Percentiles rank a stretch among this genome's conserved stretches.
These are phyloP conservation scores for Hypericum androsaemum DNA, from an alignment of 345 rosid species.

Conservation along the genomic window DNA sequence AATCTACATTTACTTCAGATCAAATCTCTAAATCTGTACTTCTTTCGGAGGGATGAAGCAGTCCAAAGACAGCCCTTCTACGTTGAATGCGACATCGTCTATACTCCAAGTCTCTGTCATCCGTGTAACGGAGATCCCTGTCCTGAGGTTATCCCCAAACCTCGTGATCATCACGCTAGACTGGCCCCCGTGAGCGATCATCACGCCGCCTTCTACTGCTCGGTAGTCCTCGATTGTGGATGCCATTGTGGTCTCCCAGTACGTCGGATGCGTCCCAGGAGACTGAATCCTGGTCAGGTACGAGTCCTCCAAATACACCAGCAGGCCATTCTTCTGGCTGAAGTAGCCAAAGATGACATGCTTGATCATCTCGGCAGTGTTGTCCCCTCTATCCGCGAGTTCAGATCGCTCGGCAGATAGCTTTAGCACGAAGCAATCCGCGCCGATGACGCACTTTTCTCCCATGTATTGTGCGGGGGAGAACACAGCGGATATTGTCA, in stretches of 20 bases:
- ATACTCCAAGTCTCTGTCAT: conserved; percentile 83
- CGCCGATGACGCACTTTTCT: conserved; percentile 54
- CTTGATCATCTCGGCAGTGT: conserved; percentile 87
- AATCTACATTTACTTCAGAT: conserved; percentile 25
- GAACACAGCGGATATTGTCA: conserved; percentile 71
- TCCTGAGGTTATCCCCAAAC: conserved; percentile 66
- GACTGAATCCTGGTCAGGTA: conserved; percentile 70
- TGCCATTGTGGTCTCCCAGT: conserved; percentile 91
- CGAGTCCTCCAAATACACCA: conserved; percentile 57
- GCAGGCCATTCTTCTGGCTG: conserved; percentile 82
- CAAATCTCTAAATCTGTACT: conserved; percentile 21
- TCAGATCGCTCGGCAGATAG: conserved; percentile 68
- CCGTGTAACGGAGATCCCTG: conserved; percentile 63
- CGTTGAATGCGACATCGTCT: conserved; percentile 81
- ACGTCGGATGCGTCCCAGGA: conserved; percentile 64
- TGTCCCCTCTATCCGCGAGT: conserved; percentile 62
- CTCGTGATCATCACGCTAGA: conserved; percentile 66
- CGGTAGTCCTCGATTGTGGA: conserved; percentile 66
- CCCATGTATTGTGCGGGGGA: conserved; percentile 76
- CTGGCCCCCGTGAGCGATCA: conserved; percentile 80
- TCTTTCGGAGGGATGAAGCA: conserved; percentile 87
- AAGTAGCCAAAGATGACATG: conserved; percentile 80
- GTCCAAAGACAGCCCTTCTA: conserved; percentile 65
- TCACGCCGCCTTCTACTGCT: conserved; percentile 49
- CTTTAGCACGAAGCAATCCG: conserved; percentile 74